Base-by-base conservation (phyloP, 805 yeast species). In the Myxozyma geophila region DNA sequence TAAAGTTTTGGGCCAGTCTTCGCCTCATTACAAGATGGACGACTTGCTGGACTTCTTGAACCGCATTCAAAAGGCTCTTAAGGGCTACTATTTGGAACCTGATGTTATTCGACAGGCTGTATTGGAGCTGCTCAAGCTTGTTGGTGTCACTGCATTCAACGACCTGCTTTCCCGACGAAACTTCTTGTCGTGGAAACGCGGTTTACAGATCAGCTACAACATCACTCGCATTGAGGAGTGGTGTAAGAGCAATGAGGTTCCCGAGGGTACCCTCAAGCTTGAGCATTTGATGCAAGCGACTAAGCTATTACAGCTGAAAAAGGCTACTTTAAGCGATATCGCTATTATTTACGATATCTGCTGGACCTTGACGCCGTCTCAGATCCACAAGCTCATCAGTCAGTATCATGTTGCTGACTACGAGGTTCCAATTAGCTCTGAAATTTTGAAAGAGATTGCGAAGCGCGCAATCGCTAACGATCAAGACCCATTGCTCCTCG, bases 181-280 rank as follows among this genome's bases (percentile, higher is more conserved):
- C 78, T 96, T 93, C 79, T 80, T 93, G 74, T 88, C 97, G 10
- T 95, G 99, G 99, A 95, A 93, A 80, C 88, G 99, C 74, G 98
- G 98, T 54, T 83, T 95, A 70, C 99, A 95, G 78, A 86, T 95
- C 78, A 95, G 92, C 76, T 95, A 95, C 79, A 95, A 95, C 76
- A 96, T 92, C 59, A 95, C 99, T 2, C 85, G 98, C 73, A 83
- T 95, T 72, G 98, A 92, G 76, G 99, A 95, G 79, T 95, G 99
- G 99, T 93, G 98, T 78, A 93, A 91, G 79, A 86, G 91, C 7
- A 97, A 93, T 75, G 92, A 89, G 58, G 85, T 95, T 67, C 88
- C 89, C 56, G 97, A 92, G 74, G 96, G 96, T 1, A 84, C 93
- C 3, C 85, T 87, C 44, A 87, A 91, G 73, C 82, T 95, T 74